Conservation (phyloP, 345 rosid genomes). For the Murraya paniculata region DNA sequence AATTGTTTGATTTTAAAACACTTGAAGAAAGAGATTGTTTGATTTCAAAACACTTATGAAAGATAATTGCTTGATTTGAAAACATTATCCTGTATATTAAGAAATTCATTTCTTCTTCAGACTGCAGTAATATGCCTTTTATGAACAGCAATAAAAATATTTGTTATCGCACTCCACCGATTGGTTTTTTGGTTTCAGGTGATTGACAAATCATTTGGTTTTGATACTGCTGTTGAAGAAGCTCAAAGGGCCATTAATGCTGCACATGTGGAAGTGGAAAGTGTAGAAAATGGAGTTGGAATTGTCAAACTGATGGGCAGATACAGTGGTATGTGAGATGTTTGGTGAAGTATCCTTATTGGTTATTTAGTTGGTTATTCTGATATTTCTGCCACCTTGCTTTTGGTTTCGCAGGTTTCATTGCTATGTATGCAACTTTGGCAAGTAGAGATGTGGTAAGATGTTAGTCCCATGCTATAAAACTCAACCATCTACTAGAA, state of each 20-base stretch:
- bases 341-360: neutral
- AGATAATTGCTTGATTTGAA: neutral
- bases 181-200: constrained; percentile 41
- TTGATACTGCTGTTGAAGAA: constrained; percentile 98
- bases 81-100: neutral
- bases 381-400: constrained; percentile 2
- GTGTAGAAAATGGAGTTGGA: constrained; percentile 97
- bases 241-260: constrained; percentile 97
- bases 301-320: constrained; percentile 96
- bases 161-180: neutral
- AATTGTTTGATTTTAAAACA: neutral
- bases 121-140: neutral
- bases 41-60: neutral
- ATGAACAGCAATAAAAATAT: neutral
- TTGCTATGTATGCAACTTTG: constrained; percentile 88
- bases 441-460: constrained; percentile 97
- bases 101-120: neutral
- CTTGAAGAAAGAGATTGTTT: neutral
- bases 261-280: constrained; percentile 94
- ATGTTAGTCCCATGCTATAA: neutral
- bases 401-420: constrained; percentile 61
- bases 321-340: constrained; percentile 66
- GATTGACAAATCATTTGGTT: constrained; percentile 94
- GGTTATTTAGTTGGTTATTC: neutral
- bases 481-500: neutral